A percentile compares a stretch with the other conserved stretches of the same genome.
Conservation (phyloP, 1,284 basidiomycete species). For the Peniophora sp. region DNA sequence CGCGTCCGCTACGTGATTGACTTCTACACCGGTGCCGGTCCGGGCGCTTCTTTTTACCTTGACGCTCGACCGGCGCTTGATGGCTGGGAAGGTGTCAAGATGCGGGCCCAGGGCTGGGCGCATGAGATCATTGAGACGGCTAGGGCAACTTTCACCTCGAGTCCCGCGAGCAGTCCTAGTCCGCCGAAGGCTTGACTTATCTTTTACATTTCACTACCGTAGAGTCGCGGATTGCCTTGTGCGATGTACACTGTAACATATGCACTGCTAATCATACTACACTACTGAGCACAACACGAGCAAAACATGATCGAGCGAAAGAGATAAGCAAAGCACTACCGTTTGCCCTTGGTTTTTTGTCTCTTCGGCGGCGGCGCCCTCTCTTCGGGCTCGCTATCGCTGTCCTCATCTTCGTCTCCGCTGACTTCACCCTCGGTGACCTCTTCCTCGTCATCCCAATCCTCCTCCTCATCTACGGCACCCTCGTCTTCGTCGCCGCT, state of each 20-base stretch:
- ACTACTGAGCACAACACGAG: neutral
- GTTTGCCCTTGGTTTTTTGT: conserved; percentile 27
- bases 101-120: conserved; percentile 41
- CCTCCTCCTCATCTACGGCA: conserved; percentile 25
- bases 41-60: conserved; percentile 73
- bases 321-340: conserved; percentile 20
- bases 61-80: conserved; percentile 93
- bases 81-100: conserved; percentile 81
- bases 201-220: conserved; percentile 10
- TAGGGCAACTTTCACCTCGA: neutral
- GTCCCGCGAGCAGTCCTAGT: conserved; percentile 5
- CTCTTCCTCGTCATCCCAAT: conserved; percentile 60
- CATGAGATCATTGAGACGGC: neutral
- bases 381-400: conserved; percentile 34
- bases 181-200: neutral
- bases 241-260: neutral
- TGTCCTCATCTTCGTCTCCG: conserved; percentile 40
- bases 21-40: conserved; percentile 84
- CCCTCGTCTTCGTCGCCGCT: conserved; percentile 35
- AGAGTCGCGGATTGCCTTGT: neutral
- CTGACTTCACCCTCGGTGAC: conserved; percentile 55
- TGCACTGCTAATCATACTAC: neutral
- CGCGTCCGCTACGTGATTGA: conserved; percentile 94
- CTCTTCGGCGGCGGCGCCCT: conserved; percentile 31
- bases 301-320: conserved; percentile 2